Evolutionary conservation across 1,139 yeast genomes (phyloP).

Genomic region (Debaryomyces nepalensis): DNA sequence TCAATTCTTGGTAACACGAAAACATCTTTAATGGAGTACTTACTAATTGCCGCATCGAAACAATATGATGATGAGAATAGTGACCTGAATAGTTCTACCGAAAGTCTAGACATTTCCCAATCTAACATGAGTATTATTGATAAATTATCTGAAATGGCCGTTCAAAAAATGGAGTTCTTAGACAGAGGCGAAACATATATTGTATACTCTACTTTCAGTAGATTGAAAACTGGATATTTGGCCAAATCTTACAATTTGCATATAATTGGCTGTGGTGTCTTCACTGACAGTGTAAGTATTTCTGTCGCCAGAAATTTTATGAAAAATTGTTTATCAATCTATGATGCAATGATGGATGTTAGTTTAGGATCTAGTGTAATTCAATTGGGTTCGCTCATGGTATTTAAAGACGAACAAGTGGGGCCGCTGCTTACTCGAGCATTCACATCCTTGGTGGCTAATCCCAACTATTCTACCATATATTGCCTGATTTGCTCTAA

Average conservation of each 20-base stretch:
- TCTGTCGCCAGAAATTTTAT: constrained; percentile 40
- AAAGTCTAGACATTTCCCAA: constrained; percentile 29
- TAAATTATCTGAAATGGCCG: constrained; percentile 39
- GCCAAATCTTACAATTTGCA: constrained; percentile 47
- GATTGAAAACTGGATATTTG: constrained; percentile 47
- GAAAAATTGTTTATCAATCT: constrained; percentile 44
- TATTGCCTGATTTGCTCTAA: constrained; percentile 43
- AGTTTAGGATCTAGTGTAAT: constrained; percentile 54
- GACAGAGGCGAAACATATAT: constrained; percentile 52
- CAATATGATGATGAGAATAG: constrained; percentile 24
- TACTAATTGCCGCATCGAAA: constrained; percentile 32
- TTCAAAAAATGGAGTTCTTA: constrained; percentile 45
- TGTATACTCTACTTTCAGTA: constrained; percentile 45
- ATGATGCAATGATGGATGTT: constrained; percentile 47
- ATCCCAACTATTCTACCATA: constrained; percentile 40
- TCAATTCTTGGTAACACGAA: constrained; percentile 32
- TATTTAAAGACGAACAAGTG: constrained; percentile 48
- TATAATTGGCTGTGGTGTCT: constrained; percentile 49
- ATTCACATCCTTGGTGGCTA: constrained; percentile 53
- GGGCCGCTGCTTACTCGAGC: constrained; percentile 54
- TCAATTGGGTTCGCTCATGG: constrained; percentile 60
- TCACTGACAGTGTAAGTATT: constrained; percentile 43
- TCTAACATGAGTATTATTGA: constrained; percentile 35
- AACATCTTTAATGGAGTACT: constrained; percentile 34
- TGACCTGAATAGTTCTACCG: constrained; percentile 12